Evolutionary conservation across 306 rosid species (phyloP), one percentile per base, ranked within the genome.

Genomic region (Quercus ilex): DNA sequence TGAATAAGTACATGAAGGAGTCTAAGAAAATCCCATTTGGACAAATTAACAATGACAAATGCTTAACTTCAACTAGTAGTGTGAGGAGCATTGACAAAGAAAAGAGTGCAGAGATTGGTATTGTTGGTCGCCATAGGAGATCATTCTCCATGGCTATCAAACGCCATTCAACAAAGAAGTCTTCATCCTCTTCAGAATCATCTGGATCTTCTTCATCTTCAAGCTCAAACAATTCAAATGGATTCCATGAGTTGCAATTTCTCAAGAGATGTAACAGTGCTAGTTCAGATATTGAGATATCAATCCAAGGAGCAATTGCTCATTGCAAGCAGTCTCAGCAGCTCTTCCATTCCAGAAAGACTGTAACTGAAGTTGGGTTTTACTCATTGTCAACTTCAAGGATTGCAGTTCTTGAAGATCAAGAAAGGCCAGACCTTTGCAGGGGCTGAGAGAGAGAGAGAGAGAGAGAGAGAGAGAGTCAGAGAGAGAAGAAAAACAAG

Each of bases 231-330:
- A 79, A 75, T 65, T 78, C 90, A 52, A 79, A 80, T 73, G 91
- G 88, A 59, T 49, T 78, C 52, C 89, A 84, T 51, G 87, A 83
- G 35, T 78, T 38, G 20, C 85, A 90, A 74, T 74, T 84, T 80
- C 87, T 93, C 13, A 93, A 96, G 79, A 91, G 96, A 84, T 89
- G 97, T 56, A 88, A 87, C 77, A 93, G 99, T 81, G 65, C 87
- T 55, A 93, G 79, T 77, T 91, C 97, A 14, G 98, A 96, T 83
- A 86, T 86, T 53, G 99, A 93, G 83, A 91, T 74, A 65, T 90
- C 99, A 51, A 91, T 96, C 56, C 98, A 96, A 69, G 99, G 99
- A 85, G 99, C 99, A 56, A 96, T 96, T 77, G 97, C 97, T 11
- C 89, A 93, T 87, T 96, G 99, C 94, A 96, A 96, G 85, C 86